Conservation (phyloP, 2,329 filamentous ascomycete genomes). For the Dichotomopilus funicola region DNA sequence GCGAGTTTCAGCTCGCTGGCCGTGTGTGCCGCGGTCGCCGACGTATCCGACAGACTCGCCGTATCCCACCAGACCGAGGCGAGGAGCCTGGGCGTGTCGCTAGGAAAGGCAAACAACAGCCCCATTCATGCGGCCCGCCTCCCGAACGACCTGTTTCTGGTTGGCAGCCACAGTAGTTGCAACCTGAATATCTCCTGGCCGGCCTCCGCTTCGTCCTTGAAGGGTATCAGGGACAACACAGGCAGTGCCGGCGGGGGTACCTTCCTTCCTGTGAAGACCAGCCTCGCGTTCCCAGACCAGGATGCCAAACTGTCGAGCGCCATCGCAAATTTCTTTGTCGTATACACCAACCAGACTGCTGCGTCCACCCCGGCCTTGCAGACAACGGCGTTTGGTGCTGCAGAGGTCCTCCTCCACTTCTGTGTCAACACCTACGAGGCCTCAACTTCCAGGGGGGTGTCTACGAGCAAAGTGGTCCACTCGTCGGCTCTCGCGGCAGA, state of each 20-base stretch:
- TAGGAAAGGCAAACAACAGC: constrained; percentile 2
- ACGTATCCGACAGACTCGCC: constrained; percentile 22
- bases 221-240: not conserved
- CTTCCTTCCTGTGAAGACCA: constrained; percentile 19
- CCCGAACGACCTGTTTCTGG: constrained; percentile 20
- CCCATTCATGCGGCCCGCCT: constrained; percentile 17
- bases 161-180: constrained; percentile 15
- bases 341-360: constrained; percentile 23
- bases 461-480: constrained; percentile 14
- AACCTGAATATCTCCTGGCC: constrained; percentile 23
- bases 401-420: constrained; percentile 27
- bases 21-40: constrained; percentile 22
- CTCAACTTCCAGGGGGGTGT: constrained; percentile 8
- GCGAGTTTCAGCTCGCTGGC: constrained; percentile 22
- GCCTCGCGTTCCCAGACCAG: constrained; percentile 20
- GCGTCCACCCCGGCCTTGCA: not conserved
- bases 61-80: constrained; percentile 10
- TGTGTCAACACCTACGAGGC: constrained; percentile 26
- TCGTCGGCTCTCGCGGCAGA: constrained; percentile 9
- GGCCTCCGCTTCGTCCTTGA: not conserved
- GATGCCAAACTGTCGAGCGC: constrained; percentile 16
- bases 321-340: constrained; percentile 26
- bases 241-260: not conserved
- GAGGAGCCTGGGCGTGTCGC: not conserved
- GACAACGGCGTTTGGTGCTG: constrained; percentile 19